Evolutionary conservation across 2,329 filamentous ascomycete genomes (phyloP), one percentile per base, ranked within the genome.

Genomic region (Teratosphaeria epicoccoides): DNA sequence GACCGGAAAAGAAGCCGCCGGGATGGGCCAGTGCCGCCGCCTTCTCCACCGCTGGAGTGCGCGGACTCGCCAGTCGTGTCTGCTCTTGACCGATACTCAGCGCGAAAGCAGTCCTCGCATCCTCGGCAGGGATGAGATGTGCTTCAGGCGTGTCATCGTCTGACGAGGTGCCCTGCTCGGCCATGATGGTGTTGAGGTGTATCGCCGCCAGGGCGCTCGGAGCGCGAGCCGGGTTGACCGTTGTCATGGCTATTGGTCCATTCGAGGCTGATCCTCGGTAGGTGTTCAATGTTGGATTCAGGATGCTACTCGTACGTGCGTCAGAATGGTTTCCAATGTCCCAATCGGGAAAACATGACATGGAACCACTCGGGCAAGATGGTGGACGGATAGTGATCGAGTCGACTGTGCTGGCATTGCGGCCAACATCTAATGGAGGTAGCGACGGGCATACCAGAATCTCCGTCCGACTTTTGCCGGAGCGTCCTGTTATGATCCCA

Each of bases 71-170:
- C 62, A 82, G 69, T 43, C 76, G 73, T 47, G 74, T 79, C 63
- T 83, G 80, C 43, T 73, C 71, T 37, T 71, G 72, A 53, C 78
- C 73, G 55, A 83, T 81, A 61, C 79, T 82, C 59, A 83, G 71
- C 2, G 78, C 79, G 57, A 83, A 71, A 28, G 80, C 70, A 11
- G 67, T 70, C 49, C 70, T 66, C 14, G 66, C 70, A 55, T 72
- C 69, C 47, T 72, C 69, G 17, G 52, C 49, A n/a, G 56, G 54
- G 11, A 60, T 65, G 59, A 49, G 64, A 59, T 49, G 65, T 51
- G 33, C 44, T 10, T 57, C 56, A 4, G 63, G 64, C 46, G 54
- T 62, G 47, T 74, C 66, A 45, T 69, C 72, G 24, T 74, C 73
- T 49, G 72, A 74, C 5, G 72, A 72, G n/a, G 70, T 71, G 47